Evolutionary conservation across 2,329 filamentous ascomycete species (phyloP), one percentile per base, ranked within the genome.

Genomic region (Xylariaceae sp.): DNA sequence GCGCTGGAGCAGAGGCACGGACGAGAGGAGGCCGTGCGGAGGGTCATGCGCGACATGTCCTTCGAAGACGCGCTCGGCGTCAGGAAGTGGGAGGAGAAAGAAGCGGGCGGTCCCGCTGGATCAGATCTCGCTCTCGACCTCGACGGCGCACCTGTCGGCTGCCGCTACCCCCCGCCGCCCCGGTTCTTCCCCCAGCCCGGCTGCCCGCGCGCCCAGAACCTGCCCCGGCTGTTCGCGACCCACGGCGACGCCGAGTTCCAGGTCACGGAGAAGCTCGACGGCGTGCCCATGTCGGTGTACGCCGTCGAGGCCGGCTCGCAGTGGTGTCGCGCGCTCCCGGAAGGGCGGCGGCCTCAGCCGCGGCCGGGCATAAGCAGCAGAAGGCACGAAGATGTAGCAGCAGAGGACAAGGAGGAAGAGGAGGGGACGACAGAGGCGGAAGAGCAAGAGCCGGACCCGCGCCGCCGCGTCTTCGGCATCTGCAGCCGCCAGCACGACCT

Each of bases 201-300:
- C 4, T 51, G 47, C 33, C 27, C 35, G 4, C 45, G 55, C 3
- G 48, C 45, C 0, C 54, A 58, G 36, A 50, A 58, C 36, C 29
- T 51, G 2, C 30, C 39, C 3, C 4, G 31, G 5, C 31, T 46
- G 4, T 50, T 56, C 30, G 9, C 29, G 5, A 9, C 29, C 0
- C 21, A 35, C 9, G 33, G 29, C 5, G 15, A 46, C 12, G 40
- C 24, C 1, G 16, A 38, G 2, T 57, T 49, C 33, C 50, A 56
- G 29, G 38, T 56, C 33, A 56, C 54, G 3, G 52, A 56, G 35
- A 59, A 58, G 40, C 44, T 58, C 3, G 55, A 59, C 33, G 55
- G 55, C 2, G 17, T 48, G 3, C 47, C 53, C 12, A 56, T 58
- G 50, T 48, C 46, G 2, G 38, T 56, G 18, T 59, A 58, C 34